Evolutionary conservation across 495 filamentous ascomycete genomes (phyloP).

Genomic region (Cetradonia linearis): DNA sequence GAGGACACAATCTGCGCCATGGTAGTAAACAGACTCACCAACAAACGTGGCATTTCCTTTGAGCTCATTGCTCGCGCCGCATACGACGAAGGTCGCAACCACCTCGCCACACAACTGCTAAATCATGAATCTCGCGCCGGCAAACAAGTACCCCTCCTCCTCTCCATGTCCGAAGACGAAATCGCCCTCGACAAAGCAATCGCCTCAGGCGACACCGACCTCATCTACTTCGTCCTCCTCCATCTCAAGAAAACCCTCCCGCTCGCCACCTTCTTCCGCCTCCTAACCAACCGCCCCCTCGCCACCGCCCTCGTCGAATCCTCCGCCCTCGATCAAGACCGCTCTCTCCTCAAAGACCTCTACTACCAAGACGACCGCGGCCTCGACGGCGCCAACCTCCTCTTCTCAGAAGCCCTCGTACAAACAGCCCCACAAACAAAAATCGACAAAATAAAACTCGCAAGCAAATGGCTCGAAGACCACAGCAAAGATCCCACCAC

Average conservation of each 20-base stretch:
- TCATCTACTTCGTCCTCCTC: conserved; percentile 80
- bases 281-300: conserved; percentile 75
- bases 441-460: conserved; percentile 76
- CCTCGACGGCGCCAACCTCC: conserved; percentile 76
- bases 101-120: conserved; percentile 77
- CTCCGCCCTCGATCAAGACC: conserved; percentile 63
- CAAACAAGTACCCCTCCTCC: conserved; percentile 86
- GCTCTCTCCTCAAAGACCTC: conserved; percentile 80
- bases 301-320: conserved; percentile 86
- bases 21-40: conserved; percentile 76
- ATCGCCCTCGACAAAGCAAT: conserved; percentile 95
- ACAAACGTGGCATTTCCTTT: conserved; percentile 86
- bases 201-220: conserved; percentile 87
- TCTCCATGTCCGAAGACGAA: conserved; percentile 93
- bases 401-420: conserved; percentile 67
- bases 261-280: conserved; percentile 82
- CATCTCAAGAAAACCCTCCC: conserved; percentile 86
- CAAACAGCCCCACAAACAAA: conserved; percentile 52
- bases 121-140: conserved; percentile 91
- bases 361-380: conserved; percentile 97
- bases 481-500: conserved; percentile 57
- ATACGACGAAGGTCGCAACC: conserved; percentile 82
- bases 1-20: conserved; percentile 80
- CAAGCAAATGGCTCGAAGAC: conserved; percentile 70
- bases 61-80: conserved; percentile 90